A percentile compares a stretch with the other conserved stretches of the same genome.
These are phyloP conservation scores for Nicotiana noctiflora DNA, from an alignment of 257 asterid species.

Conservation along the genomic window DNA sequence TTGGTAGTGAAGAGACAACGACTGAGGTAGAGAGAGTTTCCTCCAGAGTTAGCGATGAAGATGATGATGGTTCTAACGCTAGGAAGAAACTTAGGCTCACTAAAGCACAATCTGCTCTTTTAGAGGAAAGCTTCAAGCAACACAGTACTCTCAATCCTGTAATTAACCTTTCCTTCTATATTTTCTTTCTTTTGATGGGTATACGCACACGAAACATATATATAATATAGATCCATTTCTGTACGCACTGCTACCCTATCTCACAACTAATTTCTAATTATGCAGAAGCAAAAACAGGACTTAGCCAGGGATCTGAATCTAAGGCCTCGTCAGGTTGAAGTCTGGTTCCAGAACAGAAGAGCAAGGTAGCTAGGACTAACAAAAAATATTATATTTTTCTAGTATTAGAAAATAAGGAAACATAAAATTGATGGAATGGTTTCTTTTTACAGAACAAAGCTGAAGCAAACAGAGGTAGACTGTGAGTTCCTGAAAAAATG, in stretches of 20 bases:
- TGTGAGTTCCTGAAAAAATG: conserved; percentile 88
- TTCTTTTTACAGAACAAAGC: conserved; percentile 58
- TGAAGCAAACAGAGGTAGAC: conserved; percentile 94
- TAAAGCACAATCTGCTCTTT: conserved; percentile 55
- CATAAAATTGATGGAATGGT: not conserved
- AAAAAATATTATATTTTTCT: too few species aligned
- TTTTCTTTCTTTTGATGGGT: not conserved
- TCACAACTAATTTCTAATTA: not conserved
- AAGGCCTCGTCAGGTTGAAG: conserved; percentile 81
- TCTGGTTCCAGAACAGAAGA: conserved; percentile 82
- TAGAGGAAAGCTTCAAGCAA: conserved; percentile 51
- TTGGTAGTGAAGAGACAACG: conserved; percentile 47
- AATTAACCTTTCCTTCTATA: not conserved
- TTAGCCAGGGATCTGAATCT: conserved; percentile 56
- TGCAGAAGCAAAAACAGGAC: conserved; percentile 69
- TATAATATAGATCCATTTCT: not conserved
- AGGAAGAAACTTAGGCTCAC: conserved; percentile 55
- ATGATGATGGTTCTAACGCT: conserved; percentile 45
- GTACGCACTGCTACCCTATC: not conserved
- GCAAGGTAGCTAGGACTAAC: conserved; percentile 42
- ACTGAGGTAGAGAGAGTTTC: conserved; percentile 49
- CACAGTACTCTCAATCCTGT: conserved; percentile 69
- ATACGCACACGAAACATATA: too few species aligned
- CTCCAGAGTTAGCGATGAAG: conserved; percentile 52
- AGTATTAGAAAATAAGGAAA: not conserved